Evolutionary conservation across 768 basidiomycete genomes (phyloP), one percentile per base, ranked within the genome.

Genomic region (Pisolithus orientalis): DNA sequence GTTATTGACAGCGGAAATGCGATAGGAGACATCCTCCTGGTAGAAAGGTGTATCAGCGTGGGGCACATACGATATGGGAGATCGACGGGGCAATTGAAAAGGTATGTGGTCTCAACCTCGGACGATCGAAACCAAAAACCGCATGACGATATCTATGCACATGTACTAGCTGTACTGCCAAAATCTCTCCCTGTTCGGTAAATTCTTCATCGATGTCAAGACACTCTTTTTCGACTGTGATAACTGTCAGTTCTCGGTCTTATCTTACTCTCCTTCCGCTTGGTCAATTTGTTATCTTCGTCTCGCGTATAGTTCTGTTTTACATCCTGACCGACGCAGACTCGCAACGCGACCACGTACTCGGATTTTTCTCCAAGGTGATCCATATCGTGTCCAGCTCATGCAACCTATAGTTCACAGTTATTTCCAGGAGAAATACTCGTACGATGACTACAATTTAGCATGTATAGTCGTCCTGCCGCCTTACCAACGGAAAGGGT

Each of bases 181-280:
- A 67, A 95, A 95, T 62, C 73, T 99, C 29, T 88, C 93, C 16
- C 76, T 98, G 6, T 98, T 97, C 62, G 95, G 94, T 29, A 98
- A 98, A 69, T 75, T 98, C n/a, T 98, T 99, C 67, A 97, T 98
- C 62, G 96, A 98, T 62, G 87, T 94, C 56, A 99, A 99, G 71
- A 95, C 94, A 10, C 71, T 94, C 14, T 94, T 90, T 69, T 95
- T 92, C 62, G 91, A 94, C 61, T 84, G 82, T 53, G 88, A 91
- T 58, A 89, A 87, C 60, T 90, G 91, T 90, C 57, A 55, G 87
- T 61, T 3, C 11, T 17, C 27, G 14, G 17, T n/a, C 6, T 21
- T 17, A 25, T 9, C 21, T 21, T 14, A 28, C 44, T 9, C 16
- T 29, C n/a, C 4, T 4, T 50, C 31, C 21, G 28, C 53, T 24